Evolutionary conservation across 345 rosid genomes (phyloP), one percentile per base, ranked within the genome.

Genomic region (Populus ilicifolia): DNA sequence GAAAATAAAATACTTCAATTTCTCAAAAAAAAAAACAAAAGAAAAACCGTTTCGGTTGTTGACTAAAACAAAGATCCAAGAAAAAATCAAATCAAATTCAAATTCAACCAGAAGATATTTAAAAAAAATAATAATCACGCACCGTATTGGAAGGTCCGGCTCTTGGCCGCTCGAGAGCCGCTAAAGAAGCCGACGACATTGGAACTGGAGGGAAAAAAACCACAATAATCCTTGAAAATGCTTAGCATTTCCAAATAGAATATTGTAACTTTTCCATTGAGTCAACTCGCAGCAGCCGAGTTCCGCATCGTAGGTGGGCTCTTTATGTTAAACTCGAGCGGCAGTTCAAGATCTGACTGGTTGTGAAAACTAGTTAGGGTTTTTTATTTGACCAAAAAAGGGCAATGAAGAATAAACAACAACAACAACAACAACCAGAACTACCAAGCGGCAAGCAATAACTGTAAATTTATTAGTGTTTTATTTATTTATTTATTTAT

Each of bases 161-260:
- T 75, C 94, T 88, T 5, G 93, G 91, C 77, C 96, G 93, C 87
- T 94, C 98, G 82, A 92, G 85, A 84, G 92, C 90, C 74, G 93
- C 90, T 85, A 89, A 75, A 78, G 98, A 84, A 89, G 86, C 88
- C 84, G 95, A 91, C 84, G 95, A 91, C 98, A 94, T 94, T 89
- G 75, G 76, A 78, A 79, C 74, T 43, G 20, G 17, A 63, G 50
- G 5, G 0, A 29, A 67, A 48, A 41, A 27, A 38, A 8, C 23
- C 35, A 4, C 8, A n/a, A 43, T 6, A 43, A 61, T 6, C 48
- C 54, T 25, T 17, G 21, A 63, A 50, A 75, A 80, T 17, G 61
- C 70, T 70, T 54, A 72, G 61, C 82, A 83, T 81, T 76, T 78
- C 80, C 78, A 36, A 41, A 70, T 8, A 39, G 33, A 78, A 41